A percentile compares a stretch with the other conserved stretches of the same genome.
Conservation (phyloP, 257 asterid species). For the Echites panduratus region DNA sequence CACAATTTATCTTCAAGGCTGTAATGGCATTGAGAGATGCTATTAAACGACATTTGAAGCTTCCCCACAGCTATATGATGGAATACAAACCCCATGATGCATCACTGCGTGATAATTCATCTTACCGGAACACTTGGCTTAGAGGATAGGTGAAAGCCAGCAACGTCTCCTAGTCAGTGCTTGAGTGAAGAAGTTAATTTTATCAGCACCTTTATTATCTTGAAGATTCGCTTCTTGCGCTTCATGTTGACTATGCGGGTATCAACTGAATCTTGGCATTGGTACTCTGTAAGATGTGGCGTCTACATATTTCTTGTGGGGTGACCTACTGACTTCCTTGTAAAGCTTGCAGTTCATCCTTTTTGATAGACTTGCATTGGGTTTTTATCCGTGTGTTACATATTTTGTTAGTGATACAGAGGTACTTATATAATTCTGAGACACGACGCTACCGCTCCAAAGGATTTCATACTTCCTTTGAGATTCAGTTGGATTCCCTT, state of each 20-base stretch:
- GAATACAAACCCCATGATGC: slow-evolving; percentile 98
- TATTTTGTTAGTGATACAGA: not conserved
- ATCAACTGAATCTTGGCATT: not conserved
- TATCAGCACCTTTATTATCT: not conserved
- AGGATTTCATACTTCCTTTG: not conserved
- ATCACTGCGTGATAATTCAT: slow-evolving; percentile 88
- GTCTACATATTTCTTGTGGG: not conserved
- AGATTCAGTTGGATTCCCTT: not conserved
- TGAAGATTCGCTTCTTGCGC: not conserved
- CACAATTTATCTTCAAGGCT: slow-evolving; percentile 39
- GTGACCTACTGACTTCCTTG: not conserved
- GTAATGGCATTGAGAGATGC: slow-evolving; percentile 93
- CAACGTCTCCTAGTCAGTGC: not conserved
- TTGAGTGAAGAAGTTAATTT: not conserved
- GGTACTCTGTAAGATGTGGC: not conserved
- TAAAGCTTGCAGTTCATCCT: not conserved
- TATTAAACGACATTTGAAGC: slow-evolving; percentile 82
- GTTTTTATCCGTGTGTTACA: not conserved
- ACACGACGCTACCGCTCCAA: not conserved
- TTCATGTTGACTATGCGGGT: not conserved
- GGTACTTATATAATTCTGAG: not conserved
- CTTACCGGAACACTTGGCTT: slow-evolving; percentile 95
- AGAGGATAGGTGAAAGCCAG: slow-evolving; percentile 42
- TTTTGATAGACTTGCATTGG: too few relatives aligned
- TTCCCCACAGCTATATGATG: slow-evolving; percentile 85